Conservation (phyloP, 305 asterid genomes). For the Nicotiana rustica region DNA sequence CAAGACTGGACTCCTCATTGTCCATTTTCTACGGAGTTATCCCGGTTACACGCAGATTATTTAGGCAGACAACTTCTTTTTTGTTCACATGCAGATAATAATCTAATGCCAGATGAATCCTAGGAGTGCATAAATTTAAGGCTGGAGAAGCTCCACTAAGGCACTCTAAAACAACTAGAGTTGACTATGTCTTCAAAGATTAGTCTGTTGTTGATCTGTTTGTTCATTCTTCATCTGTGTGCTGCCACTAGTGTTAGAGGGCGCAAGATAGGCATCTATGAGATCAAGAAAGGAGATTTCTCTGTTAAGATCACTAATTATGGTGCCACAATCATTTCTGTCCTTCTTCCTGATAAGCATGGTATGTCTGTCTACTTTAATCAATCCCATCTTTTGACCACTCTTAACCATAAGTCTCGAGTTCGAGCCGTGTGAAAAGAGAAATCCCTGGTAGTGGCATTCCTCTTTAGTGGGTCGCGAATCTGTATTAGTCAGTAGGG, state of each 20-base stretch:
- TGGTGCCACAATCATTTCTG: slow-evolving; percentile 59
- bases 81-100: neutral
- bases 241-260: neutral
- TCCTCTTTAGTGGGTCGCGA: neutral
- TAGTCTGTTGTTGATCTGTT: neutral
- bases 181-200: neutral
- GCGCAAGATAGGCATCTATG: slow-evolving; percentile 41
- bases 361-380: slow-evolving; percentile 38
- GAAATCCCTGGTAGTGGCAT: neutral
- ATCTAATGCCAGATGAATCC: neutral
- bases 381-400: neutral
- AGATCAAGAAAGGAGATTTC: slow-evolving; percentile 52
- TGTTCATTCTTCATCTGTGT: slow-evolving; percentile 25
- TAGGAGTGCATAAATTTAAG: neutral
- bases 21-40: neutral
- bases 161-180: neutral
- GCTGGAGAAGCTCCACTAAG: neutral
- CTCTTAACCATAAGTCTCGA: neutral
- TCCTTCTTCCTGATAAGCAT: slow-evolving; percentile 52
- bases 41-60: neutral
- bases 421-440: neutral
- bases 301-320: slow-evolving; percentile 51
- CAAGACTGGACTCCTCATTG: neutral
- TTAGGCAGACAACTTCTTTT: neutral
- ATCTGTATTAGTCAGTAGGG: neutral